These are phyloP conservation scores for Podaxis mareebaensis DNA, from an alignment of 768 basidiomycete genomes.

Conservation along the genomic window DNA sequence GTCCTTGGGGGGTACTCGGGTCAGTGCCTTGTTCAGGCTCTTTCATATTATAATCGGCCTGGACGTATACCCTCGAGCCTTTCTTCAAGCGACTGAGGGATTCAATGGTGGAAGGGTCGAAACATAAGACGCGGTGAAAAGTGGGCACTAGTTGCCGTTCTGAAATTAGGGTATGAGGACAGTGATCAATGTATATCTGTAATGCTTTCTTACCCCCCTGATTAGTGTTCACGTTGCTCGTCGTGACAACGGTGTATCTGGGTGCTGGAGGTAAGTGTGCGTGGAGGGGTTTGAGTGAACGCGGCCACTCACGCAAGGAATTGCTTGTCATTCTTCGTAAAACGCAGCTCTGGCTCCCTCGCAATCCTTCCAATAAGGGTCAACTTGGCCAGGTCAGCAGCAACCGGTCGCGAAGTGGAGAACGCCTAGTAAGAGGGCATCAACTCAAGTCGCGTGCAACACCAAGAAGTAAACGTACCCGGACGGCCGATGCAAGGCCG, in stretches of 20 bases:
- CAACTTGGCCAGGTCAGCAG: constrained; percentile 71
- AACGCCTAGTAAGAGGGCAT: constrained; percentile 49
- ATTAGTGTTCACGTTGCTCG: constrained; percentile 52
- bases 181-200: constrained; percentile 23
- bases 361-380: constrained; percentile 74
- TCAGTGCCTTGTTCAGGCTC: constrained; percentile 71
- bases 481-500: not conserved
- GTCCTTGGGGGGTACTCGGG: constrained; percentile 64
- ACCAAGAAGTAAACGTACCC: not conserved
- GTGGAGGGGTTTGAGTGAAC: not conserved
- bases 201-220: constrained; percentile 61
- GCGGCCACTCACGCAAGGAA: constrained; percentile 61
- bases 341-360: constrained; percentile 68
- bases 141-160: constrained; percentile 59
- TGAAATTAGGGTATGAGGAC: constrained; percentile 26
- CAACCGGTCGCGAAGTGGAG: constrained; percentile 55
- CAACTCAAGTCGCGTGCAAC: not conserved
- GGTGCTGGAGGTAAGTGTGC: not conserved
- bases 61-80: constrained; percentile 78
- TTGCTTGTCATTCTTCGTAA: constrained; percentile 75
- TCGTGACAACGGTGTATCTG: constrained; percentile 80
- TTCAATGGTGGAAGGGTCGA: constrained; percentile 58
- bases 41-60: constrained; percentile 74
- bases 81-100: constrained; percentile 67
- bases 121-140: constrained; percentile 79